phyloP scores from a whole-genome alignment of 2,329 filamentous ascomycete species.

The Xylariaceae sp. region DNA sequence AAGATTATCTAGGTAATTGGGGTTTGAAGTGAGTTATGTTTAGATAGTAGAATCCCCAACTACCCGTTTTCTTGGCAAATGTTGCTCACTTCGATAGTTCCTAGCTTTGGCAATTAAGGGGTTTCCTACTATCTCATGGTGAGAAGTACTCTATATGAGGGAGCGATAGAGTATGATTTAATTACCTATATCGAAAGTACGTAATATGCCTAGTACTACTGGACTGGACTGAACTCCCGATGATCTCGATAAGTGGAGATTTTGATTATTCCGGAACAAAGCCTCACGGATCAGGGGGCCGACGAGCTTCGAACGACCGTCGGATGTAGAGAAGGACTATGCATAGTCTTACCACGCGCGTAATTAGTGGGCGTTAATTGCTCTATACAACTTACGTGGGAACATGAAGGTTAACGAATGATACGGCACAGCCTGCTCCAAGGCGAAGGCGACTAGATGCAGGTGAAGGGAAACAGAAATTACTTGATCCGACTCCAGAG shows the following conservation, averaged over 20 bases:
- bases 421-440: conserved; percentile 3
- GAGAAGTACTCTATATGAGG: neutral
- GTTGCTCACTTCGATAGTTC: neutral
- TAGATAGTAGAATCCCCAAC: neutral
- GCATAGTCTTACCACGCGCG: conserved; percentile 10
- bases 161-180: too few species aligned
- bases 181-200: too few species aligned
- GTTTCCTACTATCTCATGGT: neutral
- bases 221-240: too few species aligned
- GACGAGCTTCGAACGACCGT: conserved; percentile 1
- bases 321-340: conserved; percentile 20
- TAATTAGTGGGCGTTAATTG: too few species aligned
- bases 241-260: too few species aligned
- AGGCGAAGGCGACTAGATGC: conserved; percentile 2
- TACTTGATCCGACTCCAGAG: conserved; percentile 21
- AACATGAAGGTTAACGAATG: neutral
- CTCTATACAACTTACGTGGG: neutral
- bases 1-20: neutral
- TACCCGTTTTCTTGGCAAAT: neutral
- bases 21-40: neutral
- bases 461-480: conserved; percentile 14
- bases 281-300: conserved; percentile 15
- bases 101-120: neutral
- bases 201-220: neutral
- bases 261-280: too few species aligned